Percentiles rank a stretch among this genome's conserved stretches.
phyloP scores from a whole-genome alignment of 768 basidiomycete species.

The Lactarius sanguifluus region DNA sequence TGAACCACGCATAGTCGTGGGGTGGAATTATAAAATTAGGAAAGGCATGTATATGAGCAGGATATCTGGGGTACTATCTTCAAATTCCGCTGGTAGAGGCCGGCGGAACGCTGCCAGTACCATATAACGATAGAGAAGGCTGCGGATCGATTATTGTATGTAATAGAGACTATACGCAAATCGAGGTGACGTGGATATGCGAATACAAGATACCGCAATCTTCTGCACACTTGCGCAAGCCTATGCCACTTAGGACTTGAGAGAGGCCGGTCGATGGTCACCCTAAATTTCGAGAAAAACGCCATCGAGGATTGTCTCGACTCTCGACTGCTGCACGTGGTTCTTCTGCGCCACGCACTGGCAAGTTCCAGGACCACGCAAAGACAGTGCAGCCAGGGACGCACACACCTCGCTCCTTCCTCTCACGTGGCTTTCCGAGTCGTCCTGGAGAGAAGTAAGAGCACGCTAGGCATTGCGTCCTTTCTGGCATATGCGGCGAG shows the following conservation, averaged over 20 bases:
- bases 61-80: not conserved
- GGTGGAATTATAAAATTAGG: too few relatives aligned
- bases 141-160: not conserved
- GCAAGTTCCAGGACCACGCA: not conserved
- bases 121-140: constrained; percentile 12
- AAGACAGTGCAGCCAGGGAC: not conserved
- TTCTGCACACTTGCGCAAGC: constrained; percentile 7
- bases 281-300: not conserved
- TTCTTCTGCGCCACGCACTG: not conserved
- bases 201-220: not conserved
- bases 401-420: not conserved
- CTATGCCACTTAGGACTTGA: not conserved
- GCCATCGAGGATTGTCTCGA: not conserved
- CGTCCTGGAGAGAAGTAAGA: not conserved
- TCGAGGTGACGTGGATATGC: not conserved
- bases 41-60: not conserved
- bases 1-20: too few relatives aligned
- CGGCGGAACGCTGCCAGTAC: not conserved
- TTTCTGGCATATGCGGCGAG: not conserved
- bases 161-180: not conserved
- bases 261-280: not conserved
- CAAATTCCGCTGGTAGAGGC: not conserved
- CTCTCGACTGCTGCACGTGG: not conserved
- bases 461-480: not conserved
- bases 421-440: not conserved